Base-by-base conservation (phyloP, 2,329 filamentous ascomycete genomes). In the Alternaria burnsii region DNA sequence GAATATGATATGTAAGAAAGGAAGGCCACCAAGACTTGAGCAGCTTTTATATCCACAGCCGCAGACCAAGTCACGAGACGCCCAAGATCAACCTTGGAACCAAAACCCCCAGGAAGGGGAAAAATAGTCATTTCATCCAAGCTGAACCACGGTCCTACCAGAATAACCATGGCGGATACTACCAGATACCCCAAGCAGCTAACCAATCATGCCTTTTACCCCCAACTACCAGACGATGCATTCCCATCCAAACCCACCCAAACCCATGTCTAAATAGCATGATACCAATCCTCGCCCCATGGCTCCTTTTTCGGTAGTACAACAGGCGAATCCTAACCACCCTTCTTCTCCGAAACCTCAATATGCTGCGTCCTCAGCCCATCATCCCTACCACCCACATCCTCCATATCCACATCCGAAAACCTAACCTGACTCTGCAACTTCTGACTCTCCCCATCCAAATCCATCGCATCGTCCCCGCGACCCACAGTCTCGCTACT, bases 371-470 rank as follows among this genome's bases (percentile, higher is more conserved):
- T 56, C 40, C 44, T 47, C 20, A 54, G 18, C 28, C 64, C 65
- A 0, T 65, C 65, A 1, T 66, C 65, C 5, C 44, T n/a, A 34
- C 50, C 28, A 12, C 28, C 28, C 28, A 30, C 28, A 60, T 73
- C 70, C n/a, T 46, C 51, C 62, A 76, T 72, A 22, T 69, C 66
- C 9, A 68, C 62, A 66, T 76, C 73, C 2, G 58, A 63, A n/a
- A 69, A 60, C 2, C 52, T 28, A 16, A 61, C 55, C 24, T 58
- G 61, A 10, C 50, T 58, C 43, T 66, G 65, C 7, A 62, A 2
- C 30, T 62, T 52, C 14, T 56, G 16, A 0, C 14, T 51, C 12
- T 36, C 32, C 32, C 12, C 32, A 38, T 66, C 64, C 16, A 66
- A 44, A 47, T 74, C 71, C 71, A 74, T 73, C 1, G 47, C 52